phyloP scores from a whole-genome alignment of 345 rosid genomes.

The Citrus medica region DNA sequence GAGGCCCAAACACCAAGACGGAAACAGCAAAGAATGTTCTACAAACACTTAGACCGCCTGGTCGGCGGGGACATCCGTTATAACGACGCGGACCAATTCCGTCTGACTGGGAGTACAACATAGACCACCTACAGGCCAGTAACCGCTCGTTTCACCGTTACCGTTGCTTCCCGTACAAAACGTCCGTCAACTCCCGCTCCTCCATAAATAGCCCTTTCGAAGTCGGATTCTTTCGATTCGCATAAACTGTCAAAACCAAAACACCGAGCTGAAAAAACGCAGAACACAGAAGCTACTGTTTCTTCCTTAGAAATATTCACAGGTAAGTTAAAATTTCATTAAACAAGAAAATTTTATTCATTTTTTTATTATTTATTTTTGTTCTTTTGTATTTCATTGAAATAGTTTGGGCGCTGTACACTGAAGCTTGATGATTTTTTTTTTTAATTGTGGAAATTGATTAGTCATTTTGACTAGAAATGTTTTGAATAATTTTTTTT shows the following conservation, averaged over 20 bases:
- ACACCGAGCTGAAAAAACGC: background rate
- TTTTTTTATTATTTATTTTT: background rate
- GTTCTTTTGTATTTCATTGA: background rate
- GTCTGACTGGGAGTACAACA: background rate
- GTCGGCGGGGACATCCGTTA: constrained; percentile 11
- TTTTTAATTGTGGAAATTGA: background rate
- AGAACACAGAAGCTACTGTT: background rate
- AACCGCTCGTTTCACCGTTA: background rate
- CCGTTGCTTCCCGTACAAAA: background rate
- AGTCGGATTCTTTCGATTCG: background rate
- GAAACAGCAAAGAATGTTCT: constrained; percentile 11
- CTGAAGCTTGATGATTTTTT: background rate
- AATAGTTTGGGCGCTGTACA: background rate
- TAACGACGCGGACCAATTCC: background rate
- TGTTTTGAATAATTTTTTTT: no score
- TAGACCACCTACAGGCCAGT: background rate
- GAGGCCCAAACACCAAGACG: background rate
- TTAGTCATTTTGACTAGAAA: background rate
- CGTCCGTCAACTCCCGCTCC: background rate
- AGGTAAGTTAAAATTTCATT: background rate
- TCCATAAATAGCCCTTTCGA: constrained; percentile 4
- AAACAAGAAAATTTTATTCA: background rate
- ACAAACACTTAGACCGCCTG: background rate
- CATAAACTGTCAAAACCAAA: background rate
- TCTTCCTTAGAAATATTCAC: background rate